Evolutionary conservation across 2,329 filamentous ascomycete species (phyloP), one percentile per base, ranked within the genome.

Genomic region (Paecilomyces variotii): DNA sequence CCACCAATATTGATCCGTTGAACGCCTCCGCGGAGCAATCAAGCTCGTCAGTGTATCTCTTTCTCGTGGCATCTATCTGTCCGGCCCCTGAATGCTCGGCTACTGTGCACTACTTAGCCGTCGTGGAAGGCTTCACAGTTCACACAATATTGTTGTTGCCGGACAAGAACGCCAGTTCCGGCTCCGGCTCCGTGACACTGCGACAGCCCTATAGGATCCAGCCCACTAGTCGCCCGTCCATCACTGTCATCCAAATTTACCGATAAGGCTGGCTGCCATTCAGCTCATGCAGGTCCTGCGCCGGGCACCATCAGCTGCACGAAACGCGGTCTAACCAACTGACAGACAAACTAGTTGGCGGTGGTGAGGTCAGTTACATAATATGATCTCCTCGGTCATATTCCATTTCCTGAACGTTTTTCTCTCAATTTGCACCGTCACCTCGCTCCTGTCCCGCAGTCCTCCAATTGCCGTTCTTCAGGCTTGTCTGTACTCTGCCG

Each of bases 271-370:
- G 45, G 32, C 49, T 6, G 25, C 25, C 27, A 19, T 57, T 57
- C 56, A 54, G 56, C 51, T 54, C 51, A 57, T 57, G 56, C 56
- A 57, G 56, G 56, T 57, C 51, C 56, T 57, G 19, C 39, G 39
- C 39, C 39, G 39, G 39, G 9, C 39, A 45, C 39, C 39, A 45
- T 45, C 39, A 45, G n/a, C 39, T 45, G 39, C 39, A 45, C 19
- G 39, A 45, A 45, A 45, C 39, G 19, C 19, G 19, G n/a, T 24
- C 19, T 45, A 45, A 14, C 19, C 19, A 19, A 19, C 19, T 19
- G 19, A 19, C 19, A 19, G 19, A 19, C 19, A 19, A 19, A 19
- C 39, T 32, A 7, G 30, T 32, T 32, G 9, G 30, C 30, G 39
- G 5, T 45, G 4, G 50, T 26, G 27, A 52, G 14, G 10, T 52